Evolutionary conservation across 257 asterid species (phyloP).

Genomic region (Petrea volubilis): DNA sequence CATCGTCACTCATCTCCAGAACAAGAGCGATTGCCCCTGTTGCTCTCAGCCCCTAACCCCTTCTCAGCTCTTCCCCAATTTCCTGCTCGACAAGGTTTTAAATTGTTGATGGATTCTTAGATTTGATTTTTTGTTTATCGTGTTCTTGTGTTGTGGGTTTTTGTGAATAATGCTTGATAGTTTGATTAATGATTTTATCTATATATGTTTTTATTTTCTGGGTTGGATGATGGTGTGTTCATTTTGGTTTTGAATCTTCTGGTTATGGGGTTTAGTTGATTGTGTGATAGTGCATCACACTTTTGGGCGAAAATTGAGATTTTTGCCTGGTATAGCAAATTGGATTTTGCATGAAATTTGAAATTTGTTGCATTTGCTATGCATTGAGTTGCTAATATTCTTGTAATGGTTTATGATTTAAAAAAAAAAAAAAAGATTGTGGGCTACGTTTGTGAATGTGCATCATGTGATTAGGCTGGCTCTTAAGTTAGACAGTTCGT

Average conservation of each 20-base stretch:
- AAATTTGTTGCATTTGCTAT: background rate
- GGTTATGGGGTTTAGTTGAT: background rate
- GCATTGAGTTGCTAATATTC: background rate
- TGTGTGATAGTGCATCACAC: background rate
- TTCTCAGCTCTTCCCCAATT: slow-evolving; percentile 75
- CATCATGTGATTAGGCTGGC: background rate
- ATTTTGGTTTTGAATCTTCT: background rate
- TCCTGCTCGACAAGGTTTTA: slow-evolving; percentile 77
- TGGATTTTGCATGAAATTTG: background rate
- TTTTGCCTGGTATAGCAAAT: background rate
- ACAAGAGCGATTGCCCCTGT: slow-evolving; percentile 84
- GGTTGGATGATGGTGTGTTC: background rate
- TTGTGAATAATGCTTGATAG: slow-evolving; percentile 5
- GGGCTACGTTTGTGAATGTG: background rate
- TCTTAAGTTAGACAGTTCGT: background rate
- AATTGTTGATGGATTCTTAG: background rate
- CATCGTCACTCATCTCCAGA: slow-evolving; percentile 75
- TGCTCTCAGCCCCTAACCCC: slow-evolving; percentile 67
- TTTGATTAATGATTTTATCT: background rate
- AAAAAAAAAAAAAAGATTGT: no score
- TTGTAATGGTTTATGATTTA: background rate
- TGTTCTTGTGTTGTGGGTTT: background rate
- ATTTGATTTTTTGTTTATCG: background rate
- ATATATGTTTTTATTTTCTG: background rate
- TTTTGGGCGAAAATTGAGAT: background rate